Base-by-base conservation (phyloP, 2,329 filamentous ascomycete genomes). In the Aspergillus proliferans region DNA sequence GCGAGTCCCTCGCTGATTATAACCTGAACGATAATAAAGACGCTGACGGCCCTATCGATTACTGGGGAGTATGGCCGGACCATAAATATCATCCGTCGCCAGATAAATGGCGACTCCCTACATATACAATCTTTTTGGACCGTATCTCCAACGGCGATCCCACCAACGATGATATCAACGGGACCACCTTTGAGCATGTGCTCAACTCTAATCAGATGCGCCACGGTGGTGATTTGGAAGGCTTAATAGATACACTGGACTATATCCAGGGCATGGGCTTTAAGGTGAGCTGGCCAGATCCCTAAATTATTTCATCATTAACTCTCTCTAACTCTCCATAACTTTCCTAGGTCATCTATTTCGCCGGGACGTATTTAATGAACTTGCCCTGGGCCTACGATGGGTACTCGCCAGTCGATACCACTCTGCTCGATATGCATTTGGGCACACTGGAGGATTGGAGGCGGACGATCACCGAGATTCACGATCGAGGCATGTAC, bases 231-330 rank as follows among this genome's bases (percentile, higher is more conserved):
- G 82, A 85, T 61, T 67, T 82, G n/a, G 67, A 70, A 48, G 82
- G 82, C 12, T 58, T 85, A 43, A 62, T 79, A 48, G 78, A 84
- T 56, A 80, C 78, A 18, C 67, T 85, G 52, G 82, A 85, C 62
- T 85, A 85, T 61, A 68, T 85, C 34, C 76, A 81, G 52, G 83
- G 81, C 50, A 80, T 84, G 76, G 83, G 81, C 19, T 77, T 84
- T 59, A 82, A 80, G 71, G 78, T 77, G 54, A 18, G 58, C 52
- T 8, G 22, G 5, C 22, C 22, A 22, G 22, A 22, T 22, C 22
- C 22, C 22, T 22, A 22, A 22, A 22, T 22, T 5, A 22, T 22
- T 5, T 22, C 22, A 6, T 22, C 22, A 22, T 21, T 40, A 5
- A 22, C 5, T 22, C 5, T 6, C 22, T 22, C 22, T 18, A 14